These are phyloP conservation scores for Phyllostachys edulis DNA, from an alignment of 176 grass and related monocot genomes.

Conservation along the genomic window DNA sequence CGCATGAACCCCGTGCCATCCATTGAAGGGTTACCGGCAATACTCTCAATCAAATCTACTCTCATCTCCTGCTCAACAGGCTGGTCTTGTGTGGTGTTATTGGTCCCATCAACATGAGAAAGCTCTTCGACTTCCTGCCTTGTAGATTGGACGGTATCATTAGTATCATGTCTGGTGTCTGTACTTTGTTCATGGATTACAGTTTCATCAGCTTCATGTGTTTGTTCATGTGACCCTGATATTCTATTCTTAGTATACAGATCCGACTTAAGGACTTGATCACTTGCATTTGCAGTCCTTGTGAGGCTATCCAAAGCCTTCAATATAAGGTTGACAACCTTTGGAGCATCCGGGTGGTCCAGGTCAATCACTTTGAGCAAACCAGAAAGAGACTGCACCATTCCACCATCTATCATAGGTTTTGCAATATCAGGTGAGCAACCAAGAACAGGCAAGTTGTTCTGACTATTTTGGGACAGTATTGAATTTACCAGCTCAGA, in stretches of 20 bases:
- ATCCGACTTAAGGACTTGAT: constrained; percentile 59
- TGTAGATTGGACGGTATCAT: constrained; percentile 6
- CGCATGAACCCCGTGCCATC: constrained; percentile 35
- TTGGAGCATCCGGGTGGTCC: constrained; percentile 74
- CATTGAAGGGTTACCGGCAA: constrained; percentile 8
- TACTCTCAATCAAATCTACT: constrained; percentile 31
- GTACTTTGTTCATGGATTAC: constrained; percentile 40
- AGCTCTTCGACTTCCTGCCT: constrained; percentile 30
- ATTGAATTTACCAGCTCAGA: constrained; percentile 73
- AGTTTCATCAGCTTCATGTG: constrained; percentile 30
- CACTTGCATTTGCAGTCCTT: constrained; percentile 56
- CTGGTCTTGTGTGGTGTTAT: constrained; percentile 4
- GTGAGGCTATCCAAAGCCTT: constrained; percentile 83
- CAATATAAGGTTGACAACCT: constrained; percentile 61
- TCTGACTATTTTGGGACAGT: constrained; percentile 62
- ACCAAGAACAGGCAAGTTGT: constrained; percentile 61
- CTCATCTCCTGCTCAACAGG: constrained; percentile 30
- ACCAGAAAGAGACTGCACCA: constrained; percentile 68
- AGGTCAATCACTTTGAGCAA: constrained; percentile 73
- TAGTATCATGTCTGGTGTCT: constrained; percentile 16
- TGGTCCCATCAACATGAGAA: constrained; percentile 32
- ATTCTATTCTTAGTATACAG: constrained; percentile 46
- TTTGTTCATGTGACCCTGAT: constrained; percentile 29
- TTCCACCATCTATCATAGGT: constrained; percentile 81
- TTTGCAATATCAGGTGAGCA: constrained; percentile 78